These are phyloP conservation scores for Penicillium sp. DNA, from an alignment of 2,329 filamentous ascomycete species.

Conservation along the genomic window DNA sequence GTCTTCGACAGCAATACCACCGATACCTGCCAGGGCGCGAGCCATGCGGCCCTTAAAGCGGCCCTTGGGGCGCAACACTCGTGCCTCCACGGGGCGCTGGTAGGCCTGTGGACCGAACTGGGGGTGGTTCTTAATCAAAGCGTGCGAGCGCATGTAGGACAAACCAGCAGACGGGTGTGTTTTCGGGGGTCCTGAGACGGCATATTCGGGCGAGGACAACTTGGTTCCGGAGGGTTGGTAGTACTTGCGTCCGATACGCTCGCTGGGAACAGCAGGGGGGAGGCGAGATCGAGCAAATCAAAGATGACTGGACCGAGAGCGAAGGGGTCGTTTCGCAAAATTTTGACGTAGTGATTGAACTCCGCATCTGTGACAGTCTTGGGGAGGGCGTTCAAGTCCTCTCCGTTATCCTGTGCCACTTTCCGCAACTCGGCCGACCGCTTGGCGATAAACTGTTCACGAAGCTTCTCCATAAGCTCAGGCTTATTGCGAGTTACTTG, in stretches of 20 bases:
- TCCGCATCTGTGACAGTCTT: slow-evolving; percentile 46
- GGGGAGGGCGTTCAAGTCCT: slow-evolving; percentile 32
- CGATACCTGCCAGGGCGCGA: slow-evolving; percentile 41
- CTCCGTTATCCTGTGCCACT: slow-evolving; percentile 43
- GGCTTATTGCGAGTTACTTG: slow-evolving; percentile 45
- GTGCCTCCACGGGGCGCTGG: slow-evolving; percentile 55
- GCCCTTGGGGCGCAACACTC: slow-evolving; percentile 54
- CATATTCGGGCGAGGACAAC: slow-evolving; percentile 45
- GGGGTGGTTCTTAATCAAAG: slow-evolving; percentile 60
- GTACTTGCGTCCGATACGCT: slow-evolving; percentile 35
- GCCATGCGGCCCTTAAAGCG: slow-evolving; percentile 33
- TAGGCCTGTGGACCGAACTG: slow-evolving; percentile 58
- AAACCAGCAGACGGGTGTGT: slow-evolving; percentile 67
- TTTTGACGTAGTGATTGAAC: slow-evolving; percentile 47
- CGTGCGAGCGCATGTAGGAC: slow-evolving; percentile 58
- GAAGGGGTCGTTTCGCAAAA: slow-evolving; percentile 42
- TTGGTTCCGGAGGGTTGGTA: slow-evolving; percentile 39
- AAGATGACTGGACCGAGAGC: slow-evolving; percentile 54
- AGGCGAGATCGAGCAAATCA: slow-evolving; percentile 58
- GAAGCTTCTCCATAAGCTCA: slow-evolving; percentile 39
- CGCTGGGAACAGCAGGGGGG: slow-evolving; percentile 40
- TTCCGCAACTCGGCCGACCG: slow-evolving; percentile 38
- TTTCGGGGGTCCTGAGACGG: slow-evolving; percentile 52
- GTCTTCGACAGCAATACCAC: slow-evolving; percentile 44
- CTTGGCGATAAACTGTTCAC: slow-evolving; percentile 34